These are phyloP conservation scores for Pseudogymnoascus sp. DNA, from an alignment of 2,329 filamentous ascomycete species.

Conservation along the genomic window DNA sequence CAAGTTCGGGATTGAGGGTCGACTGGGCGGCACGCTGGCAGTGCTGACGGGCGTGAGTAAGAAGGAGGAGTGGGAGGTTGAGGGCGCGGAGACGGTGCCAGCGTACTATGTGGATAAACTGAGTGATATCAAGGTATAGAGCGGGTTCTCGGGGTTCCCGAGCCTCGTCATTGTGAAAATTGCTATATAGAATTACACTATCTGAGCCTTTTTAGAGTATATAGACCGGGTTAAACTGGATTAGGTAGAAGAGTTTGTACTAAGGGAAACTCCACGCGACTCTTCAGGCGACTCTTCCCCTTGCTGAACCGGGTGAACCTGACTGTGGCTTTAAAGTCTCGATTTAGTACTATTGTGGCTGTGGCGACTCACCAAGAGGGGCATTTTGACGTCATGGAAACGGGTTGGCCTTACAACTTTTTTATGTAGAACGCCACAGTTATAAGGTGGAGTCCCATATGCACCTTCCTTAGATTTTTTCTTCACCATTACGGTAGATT, in stretches of 20 bases:
- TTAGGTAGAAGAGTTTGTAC: not conserved
- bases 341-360: not conserved
- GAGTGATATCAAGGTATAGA: slow-evolving; percentile 45
- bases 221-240: not conserved
- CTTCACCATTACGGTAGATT: not conserved
- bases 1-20: slow-evolving; percentile 84
- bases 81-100: slow-evolving; percentile 61
- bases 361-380: not conserved
- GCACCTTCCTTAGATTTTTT: not conserved
- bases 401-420: not conserved
- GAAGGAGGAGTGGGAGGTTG: slow-evolving; percentile 72
- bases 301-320: not conserved
- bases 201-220: not conserved
- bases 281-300: too few relatives aligned
- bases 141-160: not conserved
- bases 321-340: not conserved
- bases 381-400: not conserved
- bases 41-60: slow-evolving; percentile 85
- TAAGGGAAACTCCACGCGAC: not conserved
- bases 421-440: not conserved
- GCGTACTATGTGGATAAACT: slow-evolving; percentile 77
- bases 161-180: not conserved
- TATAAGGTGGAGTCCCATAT: not conserved
- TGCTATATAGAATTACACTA: not conserved
- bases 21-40: slow-evolving; percentile 80